A percentile compares a stretch with the other conserved stretches of the same genome.
These are phyloP conservation scores for Millerozyma miso DNA, from an alignment of 805 yeast genomes.

Conservation along the genomic window DNA sequence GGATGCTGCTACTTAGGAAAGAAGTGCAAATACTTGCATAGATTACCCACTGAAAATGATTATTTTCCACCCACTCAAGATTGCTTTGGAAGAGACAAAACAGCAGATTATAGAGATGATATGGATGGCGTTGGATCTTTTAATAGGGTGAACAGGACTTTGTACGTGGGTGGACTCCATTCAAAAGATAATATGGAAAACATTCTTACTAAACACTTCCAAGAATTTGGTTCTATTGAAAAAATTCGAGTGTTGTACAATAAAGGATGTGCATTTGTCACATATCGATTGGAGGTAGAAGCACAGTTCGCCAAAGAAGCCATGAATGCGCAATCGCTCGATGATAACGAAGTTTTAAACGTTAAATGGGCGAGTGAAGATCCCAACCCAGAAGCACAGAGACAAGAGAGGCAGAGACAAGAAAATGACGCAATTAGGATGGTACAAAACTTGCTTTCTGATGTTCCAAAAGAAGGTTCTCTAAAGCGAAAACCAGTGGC, in stretches of 20 bases:
- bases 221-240: constrained; percentile 73
- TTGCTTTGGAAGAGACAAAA: constrained; percentile 90
- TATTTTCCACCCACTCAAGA: constrained; percentile 61
- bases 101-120: constrained; percentile 78
- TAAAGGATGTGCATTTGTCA: constrained; percentile 75
- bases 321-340: constrained; percentile 75
- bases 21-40: constrained; percentile 71
- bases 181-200: constrained; percentile 37
- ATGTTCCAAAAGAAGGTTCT: constrained; percentile 20
- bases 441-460: constrained; percentile 41
- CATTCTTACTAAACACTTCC: constrained; percentile 43
- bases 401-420: constrained; percentile 42
- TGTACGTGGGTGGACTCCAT: constrained; percentile 65
- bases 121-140: constrained; percentile 93
- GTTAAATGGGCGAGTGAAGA: constrained; percentile 90
- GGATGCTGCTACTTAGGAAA: constrained; percentile 83
- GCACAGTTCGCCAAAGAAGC: constrained; percentile 97
- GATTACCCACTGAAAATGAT: constrained; percentile 65
- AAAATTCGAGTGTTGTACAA: constrained; percentile 56
- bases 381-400: constrained; percentile 67
- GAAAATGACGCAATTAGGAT: constrained; percentile 54
- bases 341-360: constrained; percentile 57
- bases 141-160: constrained; percentile 60
- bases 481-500: constrained; percentile 7
- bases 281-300: constrained; percentile 58